Conservation (phyloP, 2,329 filamentous ascomycete genomes). For the Pseudohalonectria lignicola region DNA sequence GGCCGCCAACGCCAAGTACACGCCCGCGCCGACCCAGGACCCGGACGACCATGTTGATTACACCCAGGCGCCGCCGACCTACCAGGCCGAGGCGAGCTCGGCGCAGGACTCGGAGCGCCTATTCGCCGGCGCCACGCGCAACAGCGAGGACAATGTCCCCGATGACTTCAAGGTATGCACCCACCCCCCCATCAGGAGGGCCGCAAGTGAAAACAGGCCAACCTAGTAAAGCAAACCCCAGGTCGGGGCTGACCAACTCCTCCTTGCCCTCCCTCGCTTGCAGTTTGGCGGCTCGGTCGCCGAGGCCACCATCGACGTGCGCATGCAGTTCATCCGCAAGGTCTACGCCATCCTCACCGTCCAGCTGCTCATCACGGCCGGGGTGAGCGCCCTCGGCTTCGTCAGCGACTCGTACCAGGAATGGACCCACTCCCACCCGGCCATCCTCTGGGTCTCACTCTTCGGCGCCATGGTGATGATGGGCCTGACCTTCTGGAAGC, state of each 20-base stretch:
- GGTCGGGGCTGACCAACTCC: not conserved
- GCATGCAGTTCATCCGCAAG: slow-evolving; percentile 94
- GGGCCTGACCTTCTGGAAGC: slow-evolving; percentile 87
- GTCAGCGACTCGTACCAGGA: slow-evolving; percentile 65
- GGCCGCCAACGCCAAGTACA: slow-evolving; percentile 63
- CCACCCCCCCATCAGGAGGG: too few relatives aligned
- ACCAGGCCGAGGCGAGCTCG: slow-evolving; percentile 42
- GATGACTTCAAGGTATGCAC: slow-evolving; percentile 99
- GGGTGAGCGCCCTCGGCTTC: slow-evolving; percentile 76
- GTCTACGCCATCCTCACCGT: slow-evolving; percentile 97
- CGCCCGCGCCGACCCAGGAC: slow-evolving; percentile 74
- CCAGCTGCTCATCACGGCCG: slow-evolving; percentile 76
- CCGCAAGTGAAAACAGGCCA: too few relatives aligned
- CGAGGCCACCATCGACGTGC: slow-evolving; percentile 89
- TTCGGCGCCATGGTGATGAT: slow-evolving; percentile 77
- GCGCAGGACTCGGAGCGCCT: slow-evolving; percentile 44
- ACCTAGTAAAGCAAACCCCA: too few relatives aligned
- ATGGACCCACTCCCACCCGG: slow-evolving; percentile 80
- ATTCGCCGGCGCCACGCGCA: slow-evolving; percentile 57
- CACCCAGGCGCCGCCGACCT: slow-evolving; percentile 73
- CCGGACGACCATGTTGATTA: slow-evolving; percentile 59
- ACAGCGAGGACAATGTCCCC: slow-evolving; percentile 81
- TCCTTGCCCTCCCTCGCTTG: slow-evolving; percentile 19
- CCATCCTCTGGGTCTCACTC: slow-evolving; percentile 79
- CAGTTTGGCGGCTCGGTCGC: slow-evolving; percentile 90